Evolutionary conservation across 805 yeast genomes (phyloP), one percentile per base, ranked within the genome.

Genomic region (Peterozyma xylosa): DNA sequence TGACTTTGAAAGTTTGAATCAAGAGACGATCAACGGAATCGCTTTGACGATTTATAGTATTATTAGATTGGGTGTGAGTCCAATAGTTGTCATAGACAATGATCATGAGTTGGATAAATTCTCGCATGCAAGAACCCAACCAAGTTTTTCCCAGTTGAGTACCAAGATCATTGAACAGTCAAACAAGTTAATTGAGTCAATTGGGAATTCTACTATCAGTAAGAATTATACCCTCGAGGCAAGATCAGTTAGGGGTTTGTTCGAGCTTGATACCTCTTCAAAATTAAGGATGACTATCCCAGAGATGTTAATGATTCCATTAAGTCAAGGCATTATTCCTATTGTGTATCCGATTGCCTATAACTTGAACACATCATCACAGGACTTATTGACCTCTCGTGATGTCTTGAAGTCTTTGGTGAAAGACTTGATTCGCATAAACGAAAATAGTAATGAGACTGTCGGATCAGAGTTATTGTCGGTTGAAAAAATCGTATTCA

Each of bases 401-500:
- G 67, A 66, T 30, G 66, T 67, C 3, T 59, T 78, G 1, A 54
- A 58, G 34, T 59, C 67, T 39, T 53, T 77, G 1, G 65, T 68
- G 2, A 45, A 49, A 27, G 64, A 67, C 29, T 57, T 73, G 38
- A 49, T 50, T 11, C 47, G 53, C 10, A 47, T 63, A 32, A 58
- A 60, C 11, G 42, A 49, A 30, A 39, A 48, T 42, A 38, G 41
- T 6, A 41, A 46, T 37, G 50, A 46, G 14, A 44, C 47, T 15
- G 3, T 21, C 11, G 30, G 38, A 15, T 46, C 37, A 9, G 41
- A 41, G 16, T 50, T 70, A 27, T 58, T 70, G n/a, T 68, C 81
- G 0, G 74, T 93, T 37, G 99, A 93, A 50, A 93, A 93, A 52
- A 63, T 91, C 29, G 76, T 91, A 7, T 79, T 82, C 49, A 67